Evolutionary conservation across 805 yeast species (phyloP).

Genomic region (Monosporozyma solicola): DNA sequence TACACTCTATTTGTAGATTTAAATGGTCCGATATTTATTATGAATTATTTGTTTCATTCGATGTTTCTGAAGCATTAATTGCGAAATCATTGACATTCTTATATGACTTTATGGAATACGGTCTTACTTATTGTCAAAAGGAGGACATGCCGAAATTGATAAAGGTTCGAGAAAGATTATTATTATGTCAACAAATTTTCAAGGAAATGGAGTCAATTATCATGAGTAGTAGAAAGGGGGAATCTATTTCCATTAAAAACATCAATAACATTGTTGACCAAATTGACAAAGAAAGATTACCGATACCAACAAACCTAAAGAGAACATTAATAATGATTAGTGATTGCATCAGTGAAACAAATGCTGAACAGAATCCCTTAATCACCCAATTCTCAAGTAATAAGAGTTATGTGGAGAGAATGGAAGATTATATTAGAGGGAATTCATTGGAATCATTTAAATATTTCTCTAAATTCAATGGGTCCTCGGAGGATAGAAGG

Average conservation of each 20-base stretch:
- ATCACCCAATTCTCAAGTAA: constrained; percentile 8
- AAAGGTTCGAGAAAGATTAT: constrained; percentile 11
- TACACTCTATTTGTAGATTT: constrained; percentile 10
- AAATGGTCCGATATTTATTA: constrained; percentile 19
- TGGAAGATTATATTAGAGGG: constrained; percentile 5
- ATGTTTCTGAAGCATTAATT: not conserved
- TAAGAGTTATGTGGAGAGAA: constrained; percentile 5
- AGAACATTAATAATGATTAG: constrained; percentile 10
- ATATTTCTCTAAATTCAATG: constrained; percentile 17
- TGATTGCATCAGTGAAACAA: constrained; percentile 7
- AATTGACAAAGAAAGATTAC: constrained; percentile 12
- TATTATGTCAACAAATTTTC: constrained; percentile 12
- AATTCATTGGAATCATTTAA: constrained; percentile 4
- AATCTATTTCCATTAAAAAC: constrained; percentile 8
- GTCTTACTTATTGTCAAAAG: constrained; percentile 13
- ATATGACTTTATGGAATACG: constrained; percentile 13
- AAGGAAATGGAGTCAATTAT: constrained; percentile 9
- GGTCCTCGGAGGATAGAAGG: constrained; percentile 28
- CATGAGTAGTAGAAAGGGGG: constrained; percentile 7
- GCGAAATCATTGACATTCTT: constrained; percentile 7
- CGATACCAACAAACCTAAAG: constrained; percentile 11
- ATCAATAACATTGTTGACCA: constrained; percentile 5
- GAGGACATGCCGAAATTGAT: constrained; percentile 16
- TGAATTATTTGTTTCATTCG: constrained; percentile 5
- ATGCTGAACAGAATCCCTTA: constrained; percentile 11